Evolutionary conservation across 257 asterid genomes (phyloP), one percentile per base, ranked within the genome.

Genomic region (Solanum microdontum): DNA sequence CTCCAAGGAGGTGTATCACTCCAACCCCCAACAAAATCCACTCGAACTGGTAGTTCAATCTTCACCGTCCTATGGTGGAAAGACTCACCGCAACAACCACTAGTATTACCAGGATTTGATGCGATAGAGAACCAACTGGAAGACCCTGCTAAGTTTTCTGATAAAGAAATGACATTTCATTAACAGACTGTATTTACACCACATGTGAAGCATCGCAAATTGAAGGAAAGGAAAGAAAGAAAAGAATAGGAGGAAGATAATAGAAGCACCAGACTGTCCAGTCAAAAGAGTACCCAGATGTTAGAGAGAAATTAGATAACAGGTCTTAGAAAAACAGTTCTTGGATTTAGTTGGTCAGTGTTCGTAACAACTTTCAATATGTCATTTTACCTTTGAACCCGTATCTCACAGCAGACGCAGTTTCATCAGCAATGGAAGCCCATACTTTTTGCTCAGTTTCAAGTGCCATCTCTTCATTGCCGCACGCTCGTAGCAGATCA

Each of bases 1-100:
- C 99, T 97, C 99, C 99, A 97, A 24, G 99, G 99, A 89, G 98
- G 99, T 86, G 98, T 96, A 87, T 97, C 99, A 82, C 99, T 97
- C 99, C 99, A 97, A 58, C 99, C 99, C 74, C 99, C 99, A 60
- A 91, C 98, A 91, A 97, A 97, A 92, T 97, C 98, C 87, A 96
- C 98, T 66, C 98, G 94, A 88, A 97, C 99, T 19, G 99, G 99
- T 89, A 97, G 89, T 91, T 97, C 99, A 86, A 93, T 95, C 92
- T 90, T 96, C 89, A 96, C 99, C 76, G 84, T 92, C 91, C 90
- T 95, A 66, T 85, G 82, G 90, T 84, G 88, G 91, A 92, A 92
- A 90, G 95, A 60, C 88, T 91, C 93, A 79, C 87, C 93, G 34
- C 64, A 86, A 64, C 77, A 84, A 80, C 87, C 91, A 85, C 87